Percentiles rank a stretch among this genome's conserved stretches.
Evolutionary conservation across 192 early-diverging fungal genomes (phyloP).

Genomic region (Backusella morwellensis): DNA sequence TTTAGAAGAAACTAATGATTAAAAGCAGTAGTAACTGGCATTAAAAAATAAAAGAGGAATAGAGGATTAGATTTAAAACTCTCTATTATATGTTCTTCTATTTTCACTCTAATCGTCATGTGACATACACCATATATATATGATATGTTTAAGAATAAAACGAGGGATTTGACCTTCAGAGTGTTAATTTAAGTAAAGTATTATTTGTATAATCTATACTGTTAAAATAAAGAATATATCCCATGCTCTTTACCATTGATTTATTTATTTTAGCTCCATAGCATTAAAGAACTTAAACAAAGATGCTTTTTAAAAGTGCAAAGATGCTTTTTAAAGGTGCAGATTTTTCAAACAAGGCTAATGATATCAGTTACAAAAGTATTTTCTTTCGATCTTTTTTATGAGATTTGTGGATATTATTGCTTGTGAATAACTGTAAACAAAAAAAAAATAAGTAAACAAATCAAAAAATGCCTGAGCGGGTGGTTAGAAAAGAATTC

Average conservation of each 20-base stretch:
- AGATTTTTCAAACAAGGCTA: background rate
- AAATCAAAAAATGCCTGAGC: background rate
- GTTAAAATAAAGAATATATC: background rate
- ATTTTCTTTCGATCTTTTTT: background rate
- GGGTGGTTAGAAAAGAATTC: background rate
- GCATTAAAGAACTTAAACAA: background rate
- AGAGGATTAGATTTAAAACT: background rate
- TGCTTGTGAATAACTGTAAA: background rate
- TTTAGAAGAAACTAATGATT: background rate
- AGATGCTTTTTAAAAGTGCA: background rate
- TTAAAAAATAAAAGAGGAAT: background rate
- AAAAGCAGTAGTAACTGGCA: background rate
- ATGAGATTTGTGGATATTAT: background rate
- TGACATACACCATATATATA: background rate
- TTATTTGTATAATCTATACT: background rate
- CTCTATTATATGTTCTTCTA: background rate
- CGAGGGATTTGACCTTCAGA: background rate
- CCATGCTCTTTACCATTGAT: background rate
- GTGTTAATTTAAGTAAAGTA: background rate
- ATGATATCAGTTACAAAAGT: background rate
- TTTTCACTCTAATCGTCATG: background rate
- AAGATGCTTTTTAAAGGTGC: background rate
- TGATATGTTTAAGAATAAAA: background rate
- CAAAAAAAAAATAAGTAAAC: background rate
- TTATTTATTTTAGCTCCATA: background rate